phyloP scores from a whole-genome alignment of 768 basidiomycete species.

The Suillus americanus region DNA sequence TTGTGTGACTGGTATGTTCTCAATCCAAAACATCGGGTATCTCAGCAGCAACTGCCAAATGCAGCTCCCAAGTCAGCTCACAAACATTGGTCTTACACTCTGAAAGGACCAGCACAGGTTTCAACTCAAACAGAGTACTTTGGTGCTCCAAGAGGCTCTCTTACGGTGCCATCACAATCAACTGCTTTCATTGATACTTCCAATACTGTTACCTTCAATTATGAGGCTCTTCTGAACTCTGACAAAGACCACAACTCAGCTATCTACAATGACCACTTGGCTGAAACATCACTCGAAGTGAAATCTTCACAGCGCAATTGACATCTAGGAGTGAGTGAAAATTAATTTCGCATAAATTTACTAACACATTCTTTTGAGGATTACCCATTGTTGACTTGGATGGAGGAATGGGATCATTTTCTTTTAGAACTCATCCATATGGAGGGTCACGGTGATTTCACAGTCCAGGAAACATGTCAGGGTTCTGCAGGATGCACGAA shows the following conservation, averaged over 20 bases:
- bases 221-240: neutral
- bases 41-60: neutral
- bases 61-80: neutral
- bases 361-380: slow-evolving; percentile 20
- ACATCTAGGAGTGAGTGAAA: neutral
- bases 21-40: neutral
- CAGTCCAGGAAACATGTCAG: neutral
- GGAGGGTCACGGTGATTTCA: slow-evolving; percentile 2
- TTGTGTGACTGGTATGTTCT: neutral
- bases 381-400: slow-evolving; percentile 15
- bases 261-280: neutral
- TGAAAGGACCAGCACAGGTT: neutral
- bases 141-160: neutral
- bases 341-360: neutral
- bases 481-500: neutral
- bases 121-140: neutral
- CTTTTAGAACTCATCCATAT: slow-evolving; percentile 10
- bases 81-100: neutral
- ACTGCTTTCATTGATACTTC: neutral
- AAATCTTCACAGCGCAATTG: neutral
- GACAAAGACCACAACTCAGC: neutral
- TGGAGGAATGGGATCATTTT: neutral
- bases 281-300: neutral
- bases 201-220: neutral
- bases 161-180: neutral